Conservation (phyloP, 164 flowering plant species). For the Aristolochia californica region DNA sequence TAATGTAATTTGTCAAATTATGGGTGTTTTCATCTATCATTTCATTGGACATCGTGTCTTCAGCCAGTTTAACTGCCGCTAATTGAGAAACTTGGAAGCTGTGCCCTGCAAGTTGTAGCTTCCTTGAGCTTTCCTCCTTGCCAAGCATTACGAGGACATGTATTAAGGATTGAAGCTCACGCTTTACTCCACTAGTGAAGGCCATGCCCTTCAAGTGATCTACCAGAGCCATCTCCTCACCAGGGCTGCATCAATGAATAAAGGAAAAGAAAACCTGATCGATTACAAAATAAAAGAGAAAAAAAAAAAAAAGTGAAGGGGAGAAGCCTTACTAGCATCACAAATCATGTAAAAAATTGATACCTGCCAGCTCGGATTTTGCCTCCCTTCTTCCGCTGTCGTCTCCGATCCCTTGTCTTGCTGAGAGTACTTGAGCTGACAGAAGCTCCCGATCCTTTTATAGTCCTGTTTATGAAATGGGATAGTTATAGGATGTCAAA, state of each 20-base stretch:
- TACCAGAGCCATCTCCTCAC: conserved; percentile 82
- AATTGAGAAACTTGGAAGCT: conserved; percentile 62
- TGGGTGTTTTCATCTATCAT: conserved; percentile 47
- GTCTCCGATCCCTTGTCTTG: conserved; percentile 54
- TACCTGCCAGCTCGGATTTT: conserved; percentile 99
- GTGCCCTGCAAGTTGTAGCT: conserved; percentile 58
- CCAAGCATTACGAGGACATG: conserved; percentile 62
- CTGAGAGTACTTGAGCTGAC: conserved; percentile 43
- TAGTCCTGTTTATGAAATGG: conserved; percentile 38
- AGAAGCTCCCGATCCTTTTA: conserved; percentile 53
- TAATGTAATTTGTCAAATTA: conserved; percentile 43
- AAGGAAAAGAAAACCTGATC: conserved; percentile 3
- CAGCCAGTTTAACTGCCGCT: conserved; percentile 74
- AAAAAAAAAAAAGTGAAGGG: background rate
- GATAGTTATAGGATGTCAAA: background rate
- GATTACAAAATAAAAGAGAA: background rate
- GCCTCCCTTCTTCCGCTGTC: conserved; percentile 59
- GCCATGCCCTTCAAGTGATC: conserved; percentile 91
- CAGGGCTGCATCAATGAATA: conserved; percentile 47
- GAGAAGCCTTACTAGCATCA: conserved; percentile 1
- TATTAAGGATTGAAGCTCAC: conserved; percentile 66
- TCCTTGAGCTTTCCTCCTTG: conserved; percentile 65
- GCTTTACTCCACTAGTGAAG: conserved; percentile 47
- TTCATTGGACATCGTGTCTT: conserved; percentile 50
- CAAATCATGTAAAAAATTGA: background rate